Base-by-base conservation (phyloP, 352 stramenopile genomes). In the Globisporangium orthogonon region DNA sequence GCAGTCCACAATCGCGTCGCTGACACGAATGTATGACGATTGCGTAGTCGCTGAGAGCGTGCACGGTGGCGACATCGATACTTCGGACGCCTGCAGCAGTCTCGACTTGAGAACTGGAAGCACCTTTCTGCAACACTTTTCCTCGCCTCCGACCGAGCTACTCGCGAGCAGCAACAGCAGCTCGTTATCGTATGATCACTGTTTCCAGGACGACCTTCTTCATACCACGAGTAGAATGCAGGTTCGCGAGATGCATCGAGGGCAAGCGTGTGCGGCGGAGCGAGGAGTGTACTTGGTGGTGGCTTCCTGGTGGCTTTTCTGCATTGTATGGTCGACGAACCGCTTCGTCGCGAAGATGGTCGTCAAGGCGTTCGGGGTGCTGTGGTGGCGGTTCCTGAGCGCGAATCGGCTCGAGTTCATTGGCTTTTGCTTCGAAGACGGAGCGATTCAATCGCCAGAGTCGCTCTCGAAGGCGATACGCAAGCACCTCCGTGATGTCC, bases 341-440 rank as follows among this genome's bases (percentile, higher is more conserved):
- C 74, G 78, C 7, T 78, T 88, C 23, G 59, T 59, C 4, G 58
- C 67, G 40, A 65, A 66, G 15, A 79, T 87, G 74, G 10, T 83
- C 28, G 55, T 87, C 47, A 74, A 79, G 51, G 58, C 64, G 9
- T 58, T 56, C 11, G 74, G 67, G 7, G 50, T 83, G 18, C 53
- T 67, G 17, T 87, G 74, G 72, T 91, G 81, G 81, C 68, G 77
- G 4, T 81, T 63, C 46, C 47, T 89, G 40, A 89, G 73, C 54
- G 66, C 58, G 29, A 65, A 74, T 50, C 76, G 75, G 17, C 53
- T 91, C 37, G 55, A 84, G 33, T 71, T 88, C 28, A 37, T 83
- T 2, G 81, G 65, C 2, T 91, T 76, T 53, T 88, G 76, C 56
- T 64, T 65, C 35, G 69, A 86, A 58, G 62, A 72, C 51, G 81